phyloP scores from a whole-genome alignment of 441 rosid genomes.

The Omphalea diandra region DNA sequence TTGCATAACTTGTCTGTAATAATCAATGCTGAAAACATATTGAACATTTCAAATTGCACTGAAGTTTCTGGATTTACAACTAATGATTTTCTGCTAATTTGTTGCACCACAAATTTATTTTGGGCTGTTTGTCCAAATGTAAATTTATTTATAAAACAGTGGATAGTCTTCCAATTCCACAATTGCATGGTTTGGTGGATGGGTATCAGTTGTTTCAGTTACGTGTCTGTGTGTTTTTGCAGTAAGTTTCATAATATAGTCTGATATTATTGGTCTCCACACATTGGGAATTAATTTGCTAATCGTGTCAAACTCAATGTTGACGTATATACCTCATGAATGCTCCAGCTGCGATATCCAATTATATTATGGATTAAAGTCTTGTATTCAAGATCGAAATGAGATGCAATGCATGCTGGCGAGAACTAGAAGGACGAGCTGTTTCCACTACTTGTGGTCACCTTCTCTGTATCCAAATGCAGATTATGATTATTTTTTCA shows the following conservation, averaged over 20 bases:
- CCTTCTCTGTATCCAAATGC: conserved; percentile 66
- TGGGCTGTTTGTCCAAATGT: background rate
- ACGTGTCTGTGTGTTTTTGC: background rate
- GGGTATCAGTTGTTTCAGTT: background rate
- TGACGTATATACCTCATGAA: conserved; percentile 2
- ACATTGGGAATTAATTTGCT: background rate
- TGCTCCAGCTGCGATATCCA: conserved; percentile 12
- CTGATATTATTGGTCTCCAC: background rate
- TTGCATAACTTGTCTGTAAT: background rate
- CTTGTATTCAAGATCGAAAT: conserved; percentile 41
- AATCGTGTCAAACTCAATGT: background rate
- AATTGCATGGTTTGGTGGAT: background rate
- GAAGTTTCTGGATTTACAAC: background rate
- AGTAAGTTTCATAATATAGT: background rate
- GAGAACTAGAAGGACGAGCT: conserved; percentile 91
- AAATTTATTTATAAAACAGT: background rate
- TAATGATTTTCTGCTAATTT: background rate
- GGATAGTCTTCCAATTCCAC: background rate
- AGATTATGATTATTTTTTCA: conserved; percentile 15
- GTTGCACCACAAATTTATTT: background rate
- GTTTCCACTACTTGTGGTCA: conserved; percentile 92
- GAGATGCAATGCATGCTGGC: conserved; percentile 99
- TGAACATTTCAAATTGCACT: background rate
- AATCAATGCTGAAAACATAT: background rate
- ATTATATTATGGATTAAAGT: conserved; percentile 24